Evolutionary conservation across 2,329 filamentous ascomycete genomes (phyloP).

Genomic region (Sordariomycetes sp.): DNA sequence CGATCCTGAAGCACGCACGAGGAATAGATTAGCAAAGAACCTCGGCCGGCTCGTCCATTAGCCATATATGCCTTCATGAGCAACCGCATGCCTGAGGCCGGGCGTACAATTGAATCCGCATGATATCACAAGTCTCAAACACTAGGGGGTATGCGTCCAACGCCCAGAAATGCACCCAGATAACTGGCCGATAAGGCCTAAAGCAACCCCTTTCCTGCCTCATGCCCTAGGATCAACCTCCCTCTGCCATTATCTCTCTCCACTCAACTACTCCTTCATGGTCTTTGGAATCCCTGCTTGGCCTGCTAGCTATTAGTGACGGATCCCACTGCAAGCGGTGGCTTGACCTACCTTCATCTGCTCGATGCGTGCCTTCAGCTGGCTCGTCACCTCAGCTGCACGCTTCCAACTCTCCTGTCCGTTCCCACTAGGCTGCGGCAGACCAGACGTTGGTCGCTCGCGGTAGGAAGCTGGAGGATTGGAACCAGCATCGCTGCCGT

Average conservation of each 20-base stretch:
- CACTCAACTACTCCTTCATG: slow-evolving; percentile 11
- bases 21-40: no score
- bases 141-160: slow-evolving; percentile 20
- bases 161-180: slow-evolving; percentile 21
- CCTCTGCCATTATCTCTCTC: neutral
- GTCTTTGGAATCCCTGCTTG: slow-evolving; percentile 40
- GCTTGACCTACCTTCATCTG: slow-evolving; percentile 72
- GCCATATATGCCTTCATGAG: neutral
- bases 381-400: slow-evolving; percentile 94
- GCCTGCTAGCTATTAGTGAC: slow-evolving; percentile 21
- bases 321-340: slow-evolving; percentile 3
- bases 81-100: no score
- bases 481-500: slow-evolving; percentile 18
- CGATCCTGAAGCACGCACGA: no score
- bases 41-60: no score
- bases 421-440: slow-evolving; percentile 23
- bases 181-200: neutral
- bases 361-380: slow-evolving; percentile 94
- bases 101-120: no score
- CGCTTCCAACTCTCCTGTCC: slow-evolving; percentile 83
- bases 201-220: neutral
- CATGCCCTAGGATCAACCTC: neutral
- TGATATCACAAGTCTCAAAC: slow-evolving; percentile 2
- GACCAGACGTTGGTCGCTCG: slow-evolving; percentile 23
- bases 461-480: slow-evolving; percentile 14